Conservation (phyloP, 2,329 filamentous ascomycete genomes). For the Cordyceps tenuipes region DNA sequence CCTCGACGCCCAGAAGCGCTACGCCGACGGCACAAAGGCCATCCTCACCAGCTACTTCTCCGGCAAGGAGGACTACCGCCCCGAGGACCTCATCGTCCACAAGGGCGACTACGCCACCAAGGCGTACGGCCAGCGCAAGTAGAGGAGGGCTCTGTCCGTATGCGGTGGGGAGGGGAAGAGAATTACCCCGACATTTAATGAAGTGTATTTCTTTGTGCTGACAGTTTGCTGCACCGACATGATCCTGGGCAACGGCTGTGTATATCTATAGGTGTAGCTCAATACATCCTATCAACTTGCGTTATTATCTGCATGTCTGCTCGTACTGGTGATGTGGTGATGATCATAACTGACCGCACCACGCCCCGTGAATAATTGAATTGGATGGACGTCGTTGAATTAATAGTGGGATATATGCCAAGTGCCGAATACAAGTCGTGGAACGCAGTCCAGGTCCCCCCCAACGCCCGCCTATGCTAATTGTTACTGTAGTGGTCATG, state of each 20-base stretch:
- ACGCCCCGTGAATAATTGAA: background rate
- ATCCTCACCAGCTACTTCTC: conserved; percentile 89
- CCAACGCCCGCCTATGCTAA: conserved; percentile 5
- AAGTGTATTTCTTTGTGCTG: background rate
- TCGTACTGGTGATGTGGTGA: background rate
- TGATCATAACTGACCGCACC: background rate
- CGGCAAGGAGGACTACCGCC: conserved; percentile 78
- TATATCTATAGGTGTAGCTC: conserved; percentile 5
- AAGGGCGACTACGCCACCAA: conserved; percentile 90
- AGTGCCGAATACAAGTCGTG: background rate
- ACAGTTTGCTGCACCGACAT: conserved; percentile 5
- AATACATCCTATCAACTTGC: conserved; percentile 4
- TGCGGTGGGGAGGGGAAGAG: no score
- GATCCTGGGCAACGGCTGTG: conserved; percentile 9
- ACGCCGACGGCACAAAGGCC: conserved; percentile 77
- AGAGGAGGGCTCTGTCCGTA: conserved; percentile 16
- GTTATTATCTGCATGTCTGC: background rate
- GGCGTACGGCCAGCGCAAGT: conserved; percentile 71
- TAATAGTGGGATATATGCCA: background rate
- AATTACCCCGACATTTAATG: background rate
- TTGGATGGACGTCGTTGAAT: background rate
- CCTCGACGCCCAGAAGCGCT: conserved; percentile 93
- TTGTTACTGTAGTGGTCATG: background rate
- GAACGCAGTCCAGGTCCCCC: background rate
- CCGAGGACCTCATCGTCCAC: conserved; percentile 85